Percentiles rank a stretch among this genome's conserved stretches.
phyloP scores from a whole-genome alignment of 2,329 filamentous ascomycete species.

The Graphilbum fragrans region DNA sequence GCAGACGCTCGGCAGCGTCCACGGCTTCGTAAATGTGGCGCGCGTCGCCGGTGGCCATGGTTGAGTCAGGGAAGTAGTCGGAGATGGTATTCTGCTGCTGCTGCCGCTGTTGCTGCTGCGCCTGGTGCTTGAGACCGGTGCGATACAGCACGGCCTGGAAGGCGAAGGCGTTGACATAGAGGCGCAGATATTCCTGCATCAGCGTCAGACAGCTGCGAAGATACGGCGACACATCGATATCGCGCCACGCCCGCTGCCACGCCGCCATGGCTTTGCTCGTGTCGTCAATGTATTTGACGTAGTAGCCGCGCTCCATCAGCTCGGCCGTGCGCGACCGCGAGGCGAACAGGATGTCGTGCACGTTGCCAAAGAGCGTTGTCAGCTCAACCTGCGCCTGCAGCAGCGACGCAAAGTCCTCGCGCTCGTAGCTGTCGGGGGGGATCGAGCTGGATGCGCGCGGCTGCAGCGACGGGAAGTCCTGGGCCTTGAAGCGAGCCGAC shows the following conservation, averaged over 20 bases:
- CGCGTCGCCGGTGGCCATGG: conserved; percentile 1
- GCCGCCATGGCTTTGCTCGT: background rate
- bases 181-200: background rate
- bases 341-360: conserved; percentile 1
- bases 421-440: background rate
- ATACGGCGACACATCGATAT: background rate
- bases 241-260: background rate
- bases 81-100: background rate
- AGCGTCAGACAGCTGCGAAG: background rate
- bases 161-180: conserved; percentile 1
- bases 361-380: background rate
- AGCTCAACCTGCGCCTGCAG: background rate
- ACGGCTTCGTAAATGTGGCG: background rate
- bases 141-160: conserved; percentile 1
- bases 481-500: background rate
- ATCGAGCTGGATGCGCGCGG: background rate
- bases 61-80: background rate
- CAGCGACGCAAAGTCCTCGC: background rate
- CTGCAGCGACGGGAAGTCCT: background rate
- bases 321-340: conserved; percentile 1
- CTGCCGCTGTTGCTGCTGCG: too few species aligned
- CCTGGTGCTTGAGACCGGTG: background rate
- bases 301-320: conserved; percentile 1
- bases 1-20: background rate
- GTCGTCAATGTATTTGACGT: background rate